A percentile compares a stretch with the other conserved stretches of the same genome.
Conservation (phyloP, 495 filamentous ascomycete species). For the Choiromyces venosus region DNA sequence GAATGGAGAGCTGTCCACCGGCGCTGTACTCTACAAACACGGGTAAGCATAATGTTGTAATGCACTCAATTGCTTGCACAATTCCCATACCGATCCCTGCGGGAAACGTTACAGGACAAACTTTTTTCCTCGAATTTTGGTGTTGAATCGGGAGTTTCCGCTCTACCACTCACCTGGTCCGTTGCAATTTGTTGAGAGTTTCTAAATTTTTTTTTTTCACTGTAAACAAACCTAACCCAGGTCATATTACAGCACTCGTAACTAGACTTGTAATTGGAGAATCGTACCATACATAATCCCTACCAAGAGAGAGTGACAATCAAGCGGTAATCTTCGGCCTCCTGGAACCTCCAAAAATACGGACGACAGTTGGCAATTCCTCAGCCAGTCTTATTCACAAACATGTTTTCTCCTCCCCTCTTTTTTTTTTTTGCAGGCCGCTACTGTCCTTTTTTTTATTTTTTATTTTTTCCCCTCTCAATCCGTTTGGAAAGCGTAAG, state of each 20-base stretch:
- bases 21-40: not conserved
- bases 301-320: not conserved
- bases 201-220: not conserved
- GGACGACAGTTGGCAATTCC: not conserved
- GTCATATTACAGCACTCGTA: not conserved
- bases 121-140: not conserved
- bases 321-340: not conserved
- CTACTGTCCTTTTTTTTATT: not conserved
- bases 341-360: not conserved
- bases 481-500: not conserved
- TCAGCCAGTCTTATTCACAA: not conserved
- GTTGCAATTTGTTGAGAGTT: not conserved
- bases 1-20: not conserved
- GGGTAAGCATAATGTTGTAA: not conserved
- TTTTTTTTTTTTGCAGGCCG: not conserved
- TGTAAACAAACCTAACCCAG: not conserved
- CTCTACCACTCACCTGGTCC: not conserved
- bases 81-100: not conserved
- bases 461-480: not conserved
- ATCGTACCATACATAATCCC: not conserved
- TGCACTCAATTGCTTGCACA: not conserved
- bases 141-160: not conserved
- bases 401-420: not conserved
- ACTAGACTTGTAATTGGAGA: not conserved
- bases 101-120: not conserved